Conservation (phyloP, 148 eudicot species). For the Camellia sinensis region DNA sequence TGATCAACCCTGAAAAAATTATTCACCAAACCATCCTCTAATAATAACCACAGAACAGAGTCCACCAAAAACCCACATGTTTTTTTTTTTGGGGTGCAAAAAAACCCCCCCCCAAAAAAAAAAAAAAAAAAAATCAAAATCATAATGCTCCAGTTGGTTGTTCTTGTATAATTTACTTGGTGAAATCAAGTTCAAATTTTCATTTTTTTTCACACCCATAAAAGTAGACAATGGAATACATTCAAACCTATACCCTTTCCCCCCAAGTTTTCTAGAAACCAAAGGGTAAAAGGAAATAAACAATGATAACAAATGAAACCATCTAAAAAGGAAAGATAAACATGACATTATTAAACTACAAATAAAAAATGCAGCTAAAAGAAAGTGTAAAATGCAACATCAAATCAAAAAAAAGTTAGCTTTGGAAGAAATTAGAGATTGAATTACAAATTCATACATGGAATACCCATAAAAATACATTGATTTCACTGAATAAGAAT, state of each 20-base stretch:
- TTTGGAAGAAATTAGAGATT: not conserved
- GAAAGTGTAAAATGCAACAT: not conserved
- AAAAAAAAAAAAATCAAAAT: not conserved
- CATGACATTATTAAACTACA: not conserved
- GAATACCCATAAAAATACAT: not conserved
- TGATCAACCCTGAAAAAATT: not conserved
- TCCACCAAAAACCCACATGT: not conserved
- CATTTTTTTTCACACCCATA: not conserved
- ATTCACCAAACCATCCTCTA: not conserved
- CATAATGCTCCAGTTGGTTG: slow-evolving; percentile 2
- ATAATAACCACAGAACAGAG: not conserved
- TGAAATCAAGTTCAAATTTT: not conserved
- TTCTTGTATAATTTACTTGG: not conserved
- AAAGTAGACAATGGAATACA: not conserved
- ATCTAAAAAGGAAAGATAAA: not conserved
- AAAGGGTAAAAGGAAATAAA: not conserved
- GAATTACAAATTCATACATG: not conserved
- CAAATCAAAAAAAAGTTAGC: not conserved
- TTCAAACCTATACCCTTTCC: not conserved
- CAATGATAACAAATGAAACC: not conserved
- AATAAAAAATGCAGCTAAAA: not conserved
- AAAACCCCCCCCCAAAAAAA: not conserved
- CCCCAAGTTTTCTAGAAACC: not conserved
- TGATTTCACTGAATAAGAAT: not conserved
- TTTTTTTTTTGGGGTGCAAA: not conserved